Evolutionary conservation across 2,329 filamentous ascomycete genomes (phyloP).

Genomic region (Lachnellula arida): DNA sequence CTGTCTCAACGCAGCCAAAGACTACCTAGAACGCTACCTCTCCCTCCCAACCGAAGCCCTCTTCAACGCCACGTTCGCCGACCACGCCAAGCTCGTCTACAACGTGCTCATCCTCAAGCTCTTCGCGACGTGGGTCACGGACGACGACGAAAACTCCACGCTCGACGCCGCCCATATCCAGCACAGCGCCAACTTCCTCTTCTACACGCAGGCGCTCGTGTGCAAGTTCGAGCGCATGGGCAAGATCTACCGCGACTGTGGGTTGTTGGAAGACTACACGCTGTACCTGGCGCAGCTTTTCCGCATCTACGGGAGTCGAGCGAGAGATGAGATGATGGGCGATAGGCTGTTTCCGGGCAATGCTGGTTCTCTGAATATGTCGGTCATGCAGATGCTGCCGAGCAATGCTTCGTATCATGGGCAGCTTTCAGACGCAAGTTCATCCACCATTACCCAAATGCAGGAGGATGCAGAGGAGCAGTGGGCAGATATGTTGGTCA

Average conservation of each 20-base stretch:
- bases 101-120: constrained; percentile 1
- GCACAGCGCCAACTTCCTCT: neutral
- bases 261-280: neutral
- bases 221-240: neutral
- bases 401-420: too few species aligned
- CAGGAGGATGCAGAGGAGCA: too few species aligned
- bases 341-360: neutral
- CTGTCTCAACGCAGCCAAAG: constrained; percentile 1
- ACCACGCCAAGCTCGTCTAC: constrained; percentile 1
- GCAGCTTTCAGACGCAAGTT: too few species aligned
- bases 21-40: neutral
- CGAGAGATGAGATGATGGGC: neutral
- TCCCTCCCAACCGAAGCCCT: neutral
- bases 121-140: neutral
- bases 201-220: neutral
- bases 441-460: too few species aligned
- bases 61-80: neutral
- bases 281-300: neutral
- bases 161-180: neutral
- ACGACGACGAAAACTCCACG: neutral
- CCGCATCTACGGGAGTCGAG: neutral
- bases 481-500: too few species aligned
- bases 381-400: neutral
- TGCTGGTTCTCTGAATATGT: neutral
- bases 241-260: neutral